Evolutionary conservation across 768 basidiomycete species (phyloP).

Genomic region (Phlebiopsis gigantea): DNA sequence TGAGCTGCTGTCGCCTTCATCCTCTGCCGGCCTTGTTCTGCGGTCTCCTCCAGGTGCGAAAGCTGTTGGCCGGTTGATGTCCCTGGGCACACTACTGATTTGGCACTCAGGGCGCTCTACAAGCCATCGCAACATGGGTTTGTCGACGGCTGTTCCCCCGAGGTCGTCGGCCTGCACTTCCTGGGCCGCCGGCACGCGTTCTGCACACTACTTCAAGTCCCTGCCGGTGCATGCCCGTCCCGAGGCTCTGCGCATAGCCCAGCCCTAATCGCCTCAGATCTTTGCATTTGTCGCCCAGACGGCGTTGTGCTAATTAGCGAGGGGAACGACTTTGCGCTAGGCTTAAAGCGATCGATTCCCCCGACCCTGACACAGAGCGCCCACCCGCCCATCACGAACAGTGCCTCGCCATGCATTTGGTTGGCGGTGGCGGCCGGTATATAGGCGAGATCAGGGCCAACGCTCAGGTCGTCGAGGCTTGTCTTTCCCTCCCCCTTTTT

Average conservation of each 20-base stretch:
- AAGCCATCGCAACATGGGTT: too few relatives aligned
- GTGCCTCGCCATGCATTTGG: not conserved
- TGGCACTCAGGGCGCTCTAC: too few relatives aligned
- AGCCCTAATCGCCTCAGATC: not conserved
- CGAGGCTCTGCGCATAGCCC: not conserved
- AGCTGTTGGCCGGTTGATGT: too few relatives aligned
- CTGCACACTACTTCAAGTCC: not conserved
- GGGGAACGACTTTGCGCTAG: not conserved
- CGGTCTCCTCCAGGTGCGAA: too few relatives aligned
- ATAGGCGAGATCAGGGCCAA: not conserved
- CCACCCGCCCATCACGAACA: not conserved
- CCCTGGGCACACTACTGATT: too few relatives aligned
- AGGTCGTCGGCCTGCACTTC: too few relatives aligned
- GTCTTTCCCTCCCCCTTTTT: not conserved
- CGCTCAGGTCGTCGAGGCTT: not conserved
- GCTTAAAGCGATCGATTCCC: not conserved
- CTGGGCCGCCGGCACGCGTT: too few relatives aligned
- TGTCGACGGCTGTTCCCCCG: too few relatives aligned
- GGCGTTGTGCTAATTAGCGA: not conserved
- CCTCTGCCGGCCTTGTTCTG: too few relatives aligned
- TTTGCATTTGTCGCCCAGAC: not conserved
- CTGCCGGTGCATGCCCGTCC: not conserved
- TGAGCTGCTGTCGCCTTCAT: too few relatives aligned
- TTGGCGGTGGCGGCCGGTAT: not conserved
- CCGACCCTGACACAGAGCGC: not conserved